Conservation (phyloP, 306 rosid genomes). For the Citrullus mucosospermus region DNA sequence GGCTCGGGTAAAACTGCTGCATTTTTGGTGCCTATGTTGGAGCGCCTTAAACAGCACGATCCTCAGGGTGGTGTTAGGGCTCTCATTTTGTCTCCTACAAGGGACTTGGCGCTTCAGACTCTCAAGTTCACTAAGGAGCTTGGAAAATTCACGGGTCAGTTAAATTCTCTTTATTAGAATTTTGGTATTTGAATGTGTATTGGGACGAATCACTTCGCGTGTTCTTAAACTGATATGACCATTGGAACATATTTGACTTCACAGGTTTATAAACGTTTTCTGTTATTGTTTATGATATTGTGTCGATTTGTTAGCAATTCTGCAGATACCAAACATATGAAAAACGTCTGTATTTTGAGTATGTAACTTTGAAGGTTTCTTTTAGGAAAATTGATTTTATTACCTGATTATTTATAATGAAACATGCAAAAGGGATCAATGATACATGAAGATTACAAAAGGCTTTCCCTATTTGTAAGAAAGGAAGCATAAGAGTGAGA, state of each 20-base stretch:
- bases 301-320: neutral
- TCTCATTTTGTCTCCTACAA: slow-evolving; percentile 67
- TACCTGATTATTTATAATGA: no score
- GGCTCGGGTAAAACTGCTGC: slow-evolving; percentile 98
- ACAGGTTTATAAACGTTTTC: neutral
- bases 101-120: slow-evolving; percentile 88
- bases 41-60: slow-evolving; percentile 61
- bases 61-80: slow-evolving; percentile 82
- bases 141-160: slow-evolving; percentile 55
- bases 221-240: neutral
- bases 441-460: no score
- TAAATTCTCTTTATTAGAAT: neutral
- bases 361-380: neutral
- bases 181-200: neutral
- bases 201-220: neutral
- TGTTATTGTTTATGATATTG: neutral
- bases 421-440: no score
- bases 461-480: no score
- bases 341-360: neutral
- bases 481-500: no score
- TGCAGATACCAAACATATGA: neutral
- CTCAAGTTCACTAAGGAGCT: slow-evolving; percentile 73
- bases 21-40: slow-evolving; percentile 76
- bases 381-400: neutral
- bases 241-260: neutral